Conservation (phyloP, 768 basidiomycete species). For the Lepiota brunneoincarnata region DNA sequence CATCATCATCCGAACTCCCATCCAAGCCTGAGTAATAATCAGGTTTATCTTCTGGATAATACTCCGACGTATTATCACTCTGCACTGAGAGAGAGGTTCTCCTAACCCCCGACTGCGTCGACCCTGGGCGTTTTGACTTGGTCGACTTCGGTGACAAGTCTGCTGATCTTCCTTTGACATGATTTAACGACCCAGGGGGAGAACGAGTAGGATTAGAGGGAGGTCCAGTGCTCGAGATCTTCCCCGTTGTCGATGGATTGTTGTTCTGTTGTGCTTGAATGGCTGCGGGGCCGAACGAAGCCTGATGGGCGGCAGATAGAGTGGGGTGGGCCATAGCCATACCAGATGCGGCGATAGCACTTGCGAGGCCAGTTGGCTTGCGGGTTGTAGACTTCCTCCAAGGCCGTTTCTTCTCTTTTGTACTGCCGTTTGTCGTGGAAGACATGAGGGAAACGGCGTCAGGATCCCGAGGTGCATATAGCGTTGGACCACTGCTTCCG, state of each 20-base stretch:
- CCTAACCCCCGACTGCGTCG: conserved; percentile 8
- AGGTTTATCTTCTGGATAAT: conserved; percentile 25
- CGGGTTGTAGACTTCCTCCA: conserved; percentile 41
- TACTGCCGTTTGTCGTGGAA: conserved; percentile 16
- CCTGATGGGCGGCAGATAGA: conserved; percentile 44
- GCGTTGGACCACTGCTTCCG: conserved; percentile 9
- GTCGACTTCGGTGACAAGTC: conserved; percentile 31
- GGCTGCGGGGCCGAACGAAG: conserved; percentile 13
- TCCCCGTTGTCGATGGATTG: conserved; percentile 5
- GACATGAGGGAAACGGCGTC: conserved; percentile 23
- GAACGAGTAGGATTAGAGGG: conserved; percentile 26
- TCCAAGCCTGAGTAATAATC: conserved; percentile 40
- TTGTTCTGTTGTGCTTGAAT: conserved; percentile 1
- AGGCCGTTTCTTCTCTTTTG: conserved; percentile 35
- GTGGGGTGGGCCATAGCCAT: conserved; percentile 62
- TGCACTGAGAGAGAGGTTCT: conserved; percentile 21
- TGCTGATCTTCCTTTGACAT: conserved; percentile 12
- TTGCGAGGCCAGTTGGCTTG: conserved; percentile 61
- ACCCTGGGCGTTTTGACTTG: conserved; percentile 19
- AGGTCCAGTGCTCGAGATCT: conserved; percentile 11
- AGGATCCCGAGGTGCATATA: conserved; percentile 17
- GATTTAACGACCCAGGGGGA: conserved; percentile 18
- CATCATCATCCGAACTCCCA: conserved; percentile 28
- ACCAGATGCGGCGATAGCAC: conserved; percentile 64
- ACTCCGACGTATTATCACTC: conserved; percentile 31